Percentiles rank a stretch among this genome's conserved stretches.
Conservation (phyloP, 169 alveolate genomes). For the Ophryocystis elektroscirrha region DNA sequence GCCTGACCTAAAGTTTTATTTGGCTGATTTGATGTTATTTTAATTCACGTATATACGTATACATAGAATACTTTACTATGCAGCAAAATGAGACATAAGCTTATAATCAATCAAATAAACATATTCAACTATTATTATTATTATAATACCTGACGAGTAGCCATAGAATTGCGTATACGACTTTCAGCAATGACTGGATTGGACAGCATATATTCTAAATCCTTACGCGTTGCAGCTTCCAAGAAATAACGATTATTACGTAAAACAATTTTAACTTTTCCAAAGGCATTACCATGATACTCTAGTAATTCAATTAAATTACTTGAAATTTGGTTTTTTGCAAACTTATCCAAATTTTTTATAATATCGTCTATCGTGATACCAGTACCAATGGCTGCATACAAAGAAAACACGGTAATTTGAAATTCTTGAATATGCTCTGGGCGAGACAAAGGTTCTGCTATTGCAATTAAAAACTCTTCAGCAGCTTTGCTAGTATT, state of each 20-base stretch:
- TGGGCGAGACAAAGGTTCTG: constrained; percentile 92
- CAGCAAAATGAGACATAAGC: too few relatives aligned
- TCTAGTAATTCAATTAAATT: neutral
- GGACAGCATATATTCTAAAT: constrained; percentile 45
- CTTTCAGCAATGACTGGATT: constrained; percentile 50
- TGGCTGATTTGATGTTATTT: too few relatives aligned
- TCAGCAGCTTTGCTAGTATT: constrained; percentile 61
- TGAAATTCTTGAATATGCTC: constrained; percentile 83
- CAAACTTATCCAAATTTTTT: constrained; percentile 54
- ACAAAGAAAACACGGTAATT: constrained; percentile 22
- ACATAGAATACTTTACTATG: too few relatives aligned
- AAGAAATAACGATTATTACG: constrained; percentile 69
- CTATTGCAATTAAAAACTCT: constrained; percentile 81
- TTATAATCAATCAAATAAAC: too few relatives aligned
- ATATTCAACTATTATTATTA: too few relatives aligned
- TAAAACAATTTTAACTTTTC: constrained; percentile 71
- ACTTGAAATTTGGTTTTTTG: constrained; percentile 44
- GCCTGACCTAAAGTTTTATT: too few relatives aligned
- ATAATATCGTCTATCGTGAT: constrained; percentile 69
- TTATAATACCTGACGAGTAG: neutral
- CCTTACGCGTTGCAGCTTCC: constrained; percentile 56
- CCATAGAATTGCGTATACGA: constrained; percentile 16
- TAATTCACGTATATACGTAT: too few relatives aligned
- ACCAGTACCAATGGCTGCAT: constrained; percentile 89
- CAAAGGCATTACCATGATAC: constrained; percentile 32